phyloP scores from a whole-genome alignment of 441 rosid species.

The Sinapis alba region DNA sequence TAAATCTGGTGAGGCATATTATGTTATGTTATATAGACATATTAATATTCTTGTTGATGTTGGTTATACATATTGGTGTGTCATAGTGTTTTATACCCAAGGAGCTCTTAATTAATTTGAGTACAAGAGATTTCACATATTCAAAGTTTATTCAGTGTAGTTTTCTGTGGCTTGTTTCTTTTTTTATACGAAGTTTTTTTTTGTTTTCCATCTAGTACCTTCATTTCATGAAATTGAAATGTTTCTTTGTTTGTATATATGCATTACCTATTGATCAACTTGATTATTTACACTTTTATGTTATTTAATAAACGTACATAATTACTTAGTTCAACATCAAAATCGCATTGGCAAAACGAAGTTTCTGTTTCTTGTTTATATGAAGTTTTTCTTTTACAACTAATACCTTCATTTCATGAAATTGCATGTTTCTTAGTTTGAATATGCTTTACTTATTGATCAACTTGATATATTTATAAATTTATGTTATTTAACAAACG shows the following conservation, averaged over 20 bases:
- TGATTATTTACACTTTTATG: not conserved
- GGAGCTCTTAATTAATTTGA: slow-evolving; percentile 2
- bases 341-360: not conserved
- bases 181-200: not conserved
- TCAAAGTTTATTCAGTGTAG: not conserved
- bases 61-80: slow-evolving; percentile 2
- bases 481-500: not conserved
- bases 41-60: not conserved
- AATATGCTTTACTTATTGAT: not conserved
- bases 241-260: not conserved
- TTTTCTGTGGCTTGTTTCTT: not conserved
- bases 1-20: not conserved
- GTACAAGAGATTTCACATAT: not conserved
- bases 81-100: not conserved
- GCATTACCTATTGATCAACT: not conserved
- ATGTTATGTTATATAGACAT: not conserved
- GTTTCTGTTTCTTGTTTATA: not conserved
- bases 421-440: not conserved
- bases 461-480: not conserved
- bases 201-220: not conserved
- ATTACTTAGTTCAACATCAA: not conserved
- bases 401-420: not conserved
- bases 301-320: not conserved
- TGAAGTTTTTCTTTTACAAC: not conserved
- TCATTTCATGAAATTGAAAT: not conserved